Conservation (phyloP, 805 yeast species). For the Ogataea saltuana region DNA sequence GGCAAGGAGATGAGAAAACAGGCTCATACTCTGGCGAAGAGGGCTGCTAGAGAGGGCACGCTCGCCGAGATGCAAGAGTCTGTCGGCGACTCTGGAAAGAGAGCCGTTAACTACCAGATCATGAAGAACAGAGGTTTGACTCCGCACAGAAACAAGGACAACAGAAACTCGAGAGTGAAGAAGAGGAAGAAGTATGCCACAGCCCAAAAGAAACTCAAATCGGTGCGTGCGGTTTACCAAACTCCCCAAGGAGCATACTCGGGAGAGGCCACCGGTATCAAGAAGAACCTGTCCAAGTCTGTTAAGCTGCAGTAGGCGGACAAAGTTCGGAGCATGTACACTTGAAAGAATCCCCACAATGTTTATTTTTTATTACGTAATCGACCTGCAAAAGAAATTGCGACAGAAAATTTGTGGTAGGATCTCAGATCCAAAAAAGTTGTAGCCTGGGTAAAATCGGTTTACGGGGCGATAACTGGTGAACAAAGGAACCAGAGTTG, state of each 20-base stretch:
- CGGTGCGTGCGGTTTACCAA: slow-evolving; percentile 87
- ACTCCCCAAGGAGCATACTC: slow-evolving; percentile 75
- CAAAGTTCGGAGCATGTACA: no score
- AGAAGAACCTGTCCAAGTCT: slow-evolving; percentile 87
- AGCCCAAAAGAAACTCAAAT: slow-evolving; percentile 91
- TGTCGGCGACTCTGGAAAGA: slow-evolving; percentile 82
- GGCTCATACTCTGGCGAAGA: slow-evolving; percentile 69
- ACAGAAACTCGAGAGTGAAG: slow-evolving; percentile 94
- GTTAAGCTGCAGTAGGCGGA: slow-evolving; percentile 70
- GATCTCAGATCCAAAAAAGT: neutral
- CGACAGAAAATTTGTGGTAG: slow-evolving; percentile 6
- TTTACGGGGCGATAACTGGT: no score
- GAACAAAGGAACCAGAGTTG: no score
- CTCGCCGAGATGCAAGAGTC: slow-evolving; percentile 69
- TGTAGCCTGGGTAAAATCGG: no score
- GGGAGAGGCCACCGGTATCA: slow-evolving; percentile 97
- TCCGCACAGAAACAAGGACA: slow-evolving; percentile 88
- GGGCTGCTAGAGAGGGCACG: slow-evolving; percentile 83
- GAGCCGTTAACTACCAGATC: slow-evolving; percentile 93
- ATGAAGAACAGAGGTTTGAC: slow-evolving; percentile 96
- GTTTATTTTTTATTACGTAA: slow-evolving; percentile 6
- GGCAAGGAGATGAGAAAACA: slow-evolving; percentile 55
- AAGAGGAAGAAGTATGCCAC: slow-evolving; percentile 95
- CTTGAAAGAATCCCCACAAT: neutral
- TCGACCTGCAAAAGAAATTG: neutral